phyloP scores from a whole-genome alignment of 164 flowering plant genomes.

The Dillenia turbinata region DNA sequence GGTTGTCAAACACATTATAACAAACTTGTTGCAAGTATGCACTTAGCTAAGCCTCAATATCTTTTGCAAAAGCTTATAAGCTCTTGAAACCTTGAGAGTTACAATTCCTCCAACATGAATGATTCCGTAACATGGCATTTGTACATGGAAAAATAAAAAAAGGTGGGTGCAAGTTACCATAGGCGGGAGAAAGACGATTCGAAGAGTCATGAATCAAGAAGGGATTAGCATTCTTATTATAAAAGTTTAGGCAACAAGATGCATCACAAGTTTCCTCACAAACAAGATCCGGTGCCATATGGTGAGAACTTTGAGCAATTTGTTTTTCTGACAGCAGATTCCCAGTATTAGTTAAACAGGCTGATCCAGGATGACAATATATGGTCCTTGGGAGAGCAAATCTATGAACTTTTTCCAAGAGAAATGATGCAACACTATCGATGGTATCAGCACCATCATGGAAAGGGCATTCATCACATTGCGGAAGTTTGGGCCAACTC shows the following conservation, averaged over 20 bases:
- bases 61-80: too few relatives aligned
- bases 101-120: too few relatives aligned
- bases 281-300: slow-evolving; percentile 7
- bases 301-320: slow-evolving; percentile 5
- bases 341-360: slow-evolving; percentile 7
- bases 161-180: too few relatives aligned
- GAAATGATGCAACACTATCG: slow-evolving; percentile 33
- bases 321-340: slow-evolving; percentile 7
- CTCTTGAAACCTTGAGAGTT: too few relatives aligned
- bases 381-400: slow-evolving; percentile 11
- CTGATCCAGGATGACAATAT: slow-evolving; percentile 9
- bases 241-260: slow-evolving; percentile 15
- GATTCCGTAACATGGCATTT: too few relatives aligned
- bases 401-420: slow-evolving; percentile 44
- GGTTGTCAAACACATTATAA: too few relatives aligned
- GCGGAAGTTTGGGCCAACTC: slow-evolving; percentile 16
- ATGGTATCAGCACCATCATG: slow-evolving; percentile 38
- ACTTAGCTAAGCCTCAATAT: too few relatives aligned
- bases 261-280: slow-evolving; percentile 7
- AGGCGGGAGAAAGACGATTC: too few relatives aligned
- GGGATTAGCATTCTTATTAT: not conserved
- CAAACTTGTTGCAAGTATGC: too few relatives aligned
- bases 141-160: too few relatives aligned
- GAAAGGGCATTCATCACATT: slow-evolving; percentile 57
- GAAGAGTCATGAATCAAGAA: too few relatives aligned